phyloP scores from a whole-genome alignment of 345 rosid species.

The thale cress (Arabidopsis thaliana) region DNA sequence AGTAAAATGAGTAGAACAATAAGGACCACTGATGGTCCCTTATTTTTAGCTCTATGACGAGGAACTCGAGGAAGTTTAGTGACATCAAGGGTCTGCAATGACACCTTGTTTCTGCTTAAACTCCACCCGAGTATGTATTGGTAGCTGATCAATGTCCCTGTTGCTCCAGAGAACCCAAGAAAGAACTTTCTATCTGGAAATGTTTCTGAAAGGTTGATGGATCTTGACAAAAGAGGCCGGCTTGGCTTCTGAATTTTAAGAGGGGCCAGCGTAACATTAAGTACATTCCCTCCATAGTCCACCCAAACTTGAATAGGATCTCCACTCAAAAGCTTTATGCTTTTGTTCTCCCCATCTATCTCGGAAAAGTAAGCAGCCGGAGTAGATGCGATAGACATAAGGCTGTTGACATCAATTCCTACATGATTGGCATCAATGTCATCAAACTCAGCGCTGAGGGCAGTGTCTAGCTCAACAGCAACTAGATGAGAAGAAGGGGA shows the following conservation, averaged over 20 bases:
- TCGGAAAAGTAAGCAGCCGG: constrained; percentile 51
- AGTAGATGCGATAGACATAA: constrained; percentile 45
- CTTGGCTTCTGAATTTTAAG: constrained; percentile 45
- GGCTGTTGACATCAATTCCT: constrained; percentile 60
- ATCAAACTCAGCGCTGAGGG: constrained; percentile 49
- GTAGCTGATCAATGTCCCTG: constrained; percentile 47
- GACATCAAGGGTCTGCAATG: constrained; percentile 46
- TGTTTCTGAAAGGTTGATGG: constrained; percentile 51
- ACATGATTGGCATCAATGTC: constrained; percentile 63
- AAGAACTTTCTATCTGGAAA: constrained; percentile 50
- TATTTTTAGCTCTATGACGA: background rate
- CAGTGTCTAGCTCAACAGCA: constrained; percentile 67
- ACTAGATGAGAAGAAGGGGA: constrained; percentile 52
- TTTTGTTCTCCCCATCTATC: constrained; percentile 22
- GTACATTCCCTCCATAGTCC: constrained; percentile 52
- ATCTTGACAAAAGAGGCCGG: constrained; percentile 56
- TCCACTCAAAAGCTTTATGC: constrained; percentile 53
- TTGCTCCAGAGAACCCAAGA: constrained; percentile 70
- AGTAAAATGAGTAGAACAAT: constrained; percentile 16
- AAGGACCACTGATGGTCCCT: constrained; percentile 11
- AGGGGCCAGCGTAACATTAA: constrained; percentile 59
- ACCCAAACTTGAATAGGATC: constrained; percentile 60
- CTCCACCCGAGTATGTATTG: constrained; percentile 76
- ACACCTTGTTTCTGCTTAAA: constrained; percentile 49
- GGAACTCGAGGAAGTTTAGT: constrained; percentile 61